Conservation (phyloP, 2,329 filamentous ascomycete species). For the Seiridium cupressi region DNA sequence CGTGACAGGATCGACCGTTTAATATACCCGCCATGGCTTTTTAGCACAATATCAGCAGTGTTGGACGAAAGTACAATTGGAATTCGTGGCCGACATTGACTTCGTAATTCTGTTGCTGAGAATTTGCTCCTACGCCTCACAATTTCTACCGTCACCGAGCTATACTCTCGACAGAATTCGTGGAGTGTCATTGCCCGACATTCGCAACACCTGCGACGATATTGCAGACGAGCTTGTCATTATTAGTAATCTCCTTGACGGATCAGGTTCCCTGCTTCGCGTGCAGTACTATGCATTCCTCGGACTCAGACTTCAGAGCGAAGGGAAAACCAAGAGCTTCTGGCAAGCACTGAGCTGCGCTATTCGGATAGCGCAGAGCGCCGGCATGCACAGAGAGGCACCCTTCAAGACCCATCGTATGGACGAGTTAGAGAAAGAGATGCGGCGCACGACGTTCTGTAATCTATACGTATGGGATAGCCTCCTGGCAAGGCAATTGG, state of each 20-base stretch:
- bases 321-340: constrained; percentile 7
- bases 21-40: constrained; percentile 10
- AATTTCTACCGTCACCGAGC: constrained; percentile 13
- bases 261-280: constrained; percentile 9
- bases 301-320: constrained; percentile 5
- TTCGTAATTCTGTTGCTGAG: constrained; percentile 12
- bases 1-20: constrained; percentile 11
- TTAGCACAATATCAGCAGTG: constrained; percentile 12
- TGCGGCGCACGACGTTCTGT: constrained; percentile 12
- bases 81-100: constrained; percentile 10
- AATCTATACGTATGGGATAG: constrained; percentile 12
- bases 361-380: constrained; percentile 9
- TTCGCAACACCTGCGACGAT: constrained; percentile 7
- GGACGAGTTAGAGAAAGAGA: constrained; percentile 12
- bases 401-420: not conserved
- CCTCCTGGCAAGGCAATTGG: constrained; percentile 4
- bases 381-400: constrained; percentile 6
- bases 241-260: not conserved
- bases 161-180: constrained; percentile 10
- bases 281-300: constrained; percentile 13
- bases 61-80: constrained; percentile 1
- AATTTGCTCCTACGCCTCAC: constrained; percentile 13
- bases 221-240: constrained; percentile 6
- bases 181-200: constrained; percentile 10
- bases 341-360: constrained; percentile 10